Base-by-base conservation (phyloP, 148 eudicot genomes). In the Vaccinium vitisidaea region DNA sequence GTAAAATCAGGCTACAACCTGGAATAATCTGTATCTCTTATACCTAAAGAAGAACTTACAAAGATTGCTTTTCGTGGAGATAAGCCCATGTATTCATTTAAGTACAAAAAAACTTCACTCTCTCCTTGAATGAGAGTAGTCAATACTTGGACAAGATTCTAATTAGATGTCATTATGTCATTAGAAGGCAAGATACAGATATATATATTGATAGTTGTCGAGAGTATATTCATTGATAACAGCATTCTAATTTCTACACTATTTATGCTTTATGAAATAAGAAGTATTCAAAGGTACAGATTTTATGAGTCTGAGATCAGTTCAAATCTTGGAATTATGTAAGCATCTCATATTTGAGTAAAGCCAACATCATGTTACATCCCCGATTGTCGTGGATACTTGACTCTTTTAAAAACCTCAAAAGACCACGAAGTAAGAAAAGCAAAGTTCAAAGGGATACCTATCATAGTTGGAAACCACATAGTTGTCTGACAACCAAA, bases 401-500 rank as follows among this genome's bases (percentile, higher is more conserved):
- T 30, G 39, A 55, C n/a, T 54, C 79, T 10, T 14, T 4, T 13
- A 21, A 74, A 84, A 23, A 81, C 27, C 74, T 53, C n/a, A 10
- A 80, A 56, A 81, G 46, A 70, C 36, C 32, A 27, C 49, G 13
- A 36, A 21, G 48, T 75, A 36, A 27, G 11, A 77, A 8, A 61
- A 77, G 27, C 77, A 55, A 19, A 82, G 67, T 53, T 82, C 6
- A 86, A 8, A 39, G n/a, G 49, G 65, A 52, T 88, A 88, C 92
- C 90, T 89, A 83, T 80, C 63, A 54, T 80, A 87, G 76, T 49
- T 80, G 87, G 87, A 71, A 88, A 87, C 82, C 73, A 9, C 79
- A 82, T 27, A 85, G 87, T 84, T 78, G 82, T 27, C 88, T 76
- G 84, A 73, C 90, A 82, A 77, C 79, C n/a, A 84, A 82, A 58